Evolutionary conservation across 2,329 filamentous ascomycete genomes (phyloP).

Genomic region (Helotiales sp.): DNA sequence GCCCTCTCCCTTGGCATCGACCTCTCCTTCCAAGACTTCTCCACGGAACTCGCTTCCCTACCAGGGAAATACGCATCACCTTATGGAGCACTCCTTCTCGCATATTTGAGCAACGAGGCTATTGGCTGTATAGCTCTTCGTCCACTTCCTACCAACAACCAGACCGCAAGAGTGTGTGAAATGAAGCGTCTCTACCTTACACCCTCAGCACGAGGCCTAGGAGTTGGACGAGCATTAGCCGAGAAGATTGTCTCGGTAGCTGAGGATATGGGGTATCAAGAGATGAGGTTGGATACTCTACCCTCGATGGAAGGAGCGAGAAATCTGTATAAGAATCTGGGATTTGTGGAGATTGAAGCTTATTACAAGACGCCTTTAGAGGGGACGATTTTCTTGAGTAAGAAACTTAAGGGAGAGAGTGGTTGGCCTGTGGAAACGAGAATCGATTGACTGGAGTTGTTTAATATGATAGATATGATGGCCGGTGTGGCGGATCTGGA

Average conservation of each 20-base stretch:
- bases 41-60: slow-evolving; percentile 49
- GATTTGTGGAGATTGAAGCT: slow-evolving; percentile 50
- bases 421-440: no score
- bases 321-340: slow-evolving; percentile 47
- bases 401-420: no score
- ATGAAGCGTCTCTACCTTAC: slow-evolving; percentile 58
- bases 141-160: slow-evolving; percentile 30
- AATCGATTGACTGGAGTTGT: no score
- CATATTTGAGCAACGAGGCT: slow-evolving; percentile 29
- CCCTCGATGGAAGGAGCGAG: slow-evolving; percentile 51
- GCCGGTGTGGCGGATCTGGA: no score
- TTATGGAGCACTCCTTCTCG: slow-evolving; percentile 50
- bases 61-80: slow-evolving; percentile 53
- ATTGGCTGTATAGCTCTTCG: slow-evolving; percentile 54
- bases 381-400: slow-evolving; percentile 55
- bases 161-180: slow-evolving; percentile 37
- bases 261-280: slow-evolving; percentile 46
- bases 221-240: slow-evolving; percentile 49
- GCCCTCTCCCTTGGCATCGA: slow-evolving; percentile 49
- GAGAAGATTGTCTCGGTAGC: slow-evolving; percentile 46
- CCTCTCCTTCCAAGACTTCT: slow-evolving; percentile 57
- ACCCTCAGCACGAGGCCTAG: slow-evolving; percentile 47
- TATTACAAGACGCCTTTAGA: slow-evolving; percentile 58
- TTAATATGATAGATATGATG: no score
- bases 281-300: slow-evolving; percentile 57